These are phyloP conservation scores for Sugiyamaella castrensis DNA, from an alignment of 1,139 yeast genomes.

Conservation along the genomic window DNA sequence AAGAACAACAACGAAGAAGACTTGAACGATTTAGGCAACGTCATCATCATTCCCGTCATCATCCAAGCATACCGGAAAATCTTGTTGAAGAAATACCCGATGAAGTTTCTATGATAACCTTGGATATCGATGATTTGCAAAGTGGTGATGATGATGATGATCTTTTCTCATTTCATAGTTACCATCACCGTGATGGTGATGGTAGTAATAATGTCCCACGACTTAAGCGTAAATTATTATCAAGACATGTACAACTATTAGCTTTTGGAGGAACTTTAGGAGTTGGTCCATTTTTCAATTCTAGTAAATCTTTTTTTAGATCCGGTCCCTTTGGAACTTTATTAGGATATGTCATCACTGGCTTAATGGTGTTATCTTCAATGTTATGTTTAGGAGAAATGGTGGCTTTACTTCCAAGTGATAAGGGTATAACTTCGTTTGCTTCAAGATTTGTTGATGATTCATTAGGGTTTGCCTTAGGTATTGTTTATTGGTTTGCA, in stretches of 20 bases:
- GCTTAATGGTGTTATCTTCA: conserved; percentile 63
- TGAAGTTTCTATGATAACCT: conserved; percentile 26
- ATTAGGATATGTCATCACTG: conserved; percentile 66
- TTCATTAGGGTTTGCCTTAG: conserved; percentile 80
- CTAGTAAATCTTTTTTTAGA: conserved; percentile 74
- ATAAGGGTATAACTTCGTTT: conserved; percentile 60
- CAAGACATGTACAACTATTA: conserved; percentile 75
- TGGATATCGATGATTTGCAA: conserved; percentile 28
- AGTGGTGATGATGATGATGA: conserved; percentile 22
- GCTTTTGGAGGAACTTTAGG: conserved; percentile 83
- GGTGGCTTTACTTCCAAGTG: conserved; percentile 78
- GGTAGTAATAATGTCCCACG: conserved; percentile 15
- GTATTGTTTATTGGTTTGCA: conserved; percentile 73
- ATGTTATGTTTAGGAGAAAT: conserved; percentile 80
- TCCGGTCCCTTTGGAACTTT: conserved; percentile 84
- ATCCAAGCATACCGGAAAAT: conserved; percentile 5
- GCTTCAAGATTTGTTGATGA: conserved; percentile 80
- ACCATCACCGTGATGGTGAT: conserved; percentile 4
- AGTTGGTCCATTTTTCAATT: conserved; percentile 70
- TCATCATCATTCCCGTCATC: conserved; percentile 3
- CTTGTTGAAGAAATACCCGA: conserved; percentile 17
- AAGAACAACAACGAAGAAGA: conserved; percentile 21
- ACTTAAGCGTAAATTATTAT: conserved; percentile 53
- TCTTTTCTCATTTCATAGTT: conserved; percentile 14
- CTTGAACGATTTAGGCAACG: conserved; percentile 4